Conservation (phyloP, 2,329 filamentous ascomycete species). For the Paramyrothecium roridum region DNA sequence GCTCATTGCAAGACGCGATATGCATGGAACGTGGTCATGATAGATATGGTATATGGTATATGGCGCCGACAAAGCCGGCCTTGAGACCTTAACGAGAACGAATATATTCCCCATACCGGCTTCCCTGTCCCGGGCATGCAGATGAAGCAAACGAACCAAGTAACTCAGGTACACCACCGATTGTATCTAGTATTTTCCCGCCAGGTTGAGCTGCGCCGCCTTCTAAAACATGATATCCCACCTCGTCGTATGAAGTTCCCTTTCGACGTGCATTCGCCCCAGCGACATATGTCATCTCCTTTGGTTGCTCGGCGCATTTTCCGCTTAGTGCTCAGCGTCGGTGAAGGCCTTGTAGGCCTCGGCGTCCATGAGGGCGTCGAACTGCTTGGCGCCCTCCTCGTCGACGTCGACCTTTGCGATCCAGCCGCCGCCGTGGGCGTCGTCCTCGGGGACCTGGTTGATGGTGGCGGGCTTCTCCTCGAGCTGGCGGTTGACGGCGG, state of each 20-base stretch:
- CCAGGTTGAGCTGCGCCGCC: slow-evolving; percentile 16
- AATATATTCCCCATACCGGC: neutral
- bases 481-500: slow-evolving; percentile 68
- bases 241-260: too few relatives aligned
- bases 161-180: slow-evolving; percentile 12
- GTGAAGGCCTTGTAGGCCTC: slow-evolving; percentile 77
- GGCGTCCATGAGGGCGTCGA: slow-evolving; percentile 73
- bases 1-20: neutral
- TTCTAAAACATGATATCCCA: neutral
- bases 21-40: neutral
- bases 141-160: slow-evolving; percentile 7
- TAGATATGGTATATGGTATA: neutral
- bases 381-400: slow-evolving; percentile 61
- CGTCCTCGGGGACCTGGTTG: slow-evolving; percentile 85
- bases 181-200: slow-evolving; percentile 10
- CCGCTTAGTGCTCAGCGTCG: slow-evolving; percentile 31
- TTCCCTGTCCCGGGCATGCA: neutral
- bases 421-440: slow-evolving; percentile 77
- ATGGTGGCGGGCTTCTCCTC: slow-evolving; percentile 84
- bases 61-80: neutral
- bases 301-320: too few relatives aligned
- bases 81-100: neutral
- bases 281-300: too few relatives aligned
- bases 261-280: too few relatives aligned
- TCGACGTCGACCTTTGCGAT: slow-evolving; percentile 81